Evolutionary conservation across 768 basidiomycete species (phyloP), one percentile per base, ranked within the genome.

Genomic region (Rhizopogon vesiculosus): DNA sequence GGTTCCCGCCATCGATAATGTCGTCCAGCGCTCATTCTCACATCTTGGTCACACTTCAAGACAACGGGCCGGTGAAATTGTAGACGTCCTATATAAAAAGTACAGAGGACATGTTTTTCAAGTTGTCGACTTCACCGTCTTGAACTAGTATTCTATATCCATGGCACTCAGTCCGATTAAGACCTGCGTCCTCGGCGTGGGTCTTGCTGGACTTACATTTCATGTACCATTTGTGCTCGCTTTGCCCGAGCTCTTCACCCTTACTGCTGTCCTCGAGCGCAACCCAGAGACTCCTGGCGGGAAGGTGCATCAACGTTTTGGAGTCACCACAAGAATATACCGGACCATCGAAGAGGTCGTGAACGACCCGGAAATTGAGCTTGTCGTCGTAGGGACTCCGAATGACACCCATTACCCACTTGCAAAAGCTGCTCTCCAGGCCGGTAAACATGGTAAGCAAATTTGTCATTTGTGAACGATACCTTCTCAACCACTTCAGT

Each of bases 171-270:
- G 71, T 41, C 83, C 86, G 18, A 85, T 91, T 63, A 78, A 77
- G 40, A 83, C 85, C 25, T 87, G 89, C 61, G 82, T 90, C 6
- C 74, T 91, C 3, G 90, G 89, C 18, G 84, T 88, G 38, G 91
- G 91, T 41, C 82, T 92, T 57, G 78, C 85, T 18, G 86, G 86
- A 38, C 72, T 86, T 41, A 87, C 87, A 3, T 93, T 94, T 72
- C 92, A 94, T 68, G 63, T 86, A 55, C 91, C 92, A 0, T 88
- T 92, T 68, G 72, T 94, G 55, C 79, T 86, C 53, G 82, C 88
- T 3, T 76, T 88, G 18, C 86, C 89, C 0, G 74, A 87, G 25
- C 70, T 82, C 48, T 92, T 91, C 75, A 79, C 72, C 8, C 80
- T 93, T 38, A 77, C 85, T 61, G 79, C 89, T n/a, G 85, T 92